phyloP scores from a whole-genome alignment of 768 basidiomycete genomes.

The Lentinula detonsa region DNA sequence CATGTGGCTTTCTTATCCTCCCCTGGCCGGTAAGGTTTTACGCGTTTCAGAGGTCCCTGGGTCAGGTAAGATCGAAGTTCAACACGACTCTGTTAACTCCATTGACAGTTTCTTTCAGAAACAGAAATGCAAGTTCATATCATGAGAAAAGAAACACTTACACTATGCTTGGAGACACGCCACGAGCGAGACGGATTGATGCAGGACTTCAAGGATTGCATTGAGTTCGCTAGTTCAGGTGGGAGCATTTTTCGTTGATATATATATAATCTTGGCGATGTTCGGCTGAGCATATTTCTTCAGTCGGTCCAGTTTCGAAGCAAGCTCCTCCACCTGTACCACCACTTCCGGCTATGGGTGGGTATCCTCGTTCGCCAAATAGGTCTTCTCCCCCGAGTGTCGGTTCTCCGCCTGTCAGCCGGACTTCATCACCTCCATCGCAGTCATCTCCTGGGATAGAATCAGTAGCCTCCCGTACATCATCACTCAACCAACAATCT shows the following conservation, averaged over 20 bases:
- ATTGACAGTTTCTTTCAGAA: constrained; percentile 34
- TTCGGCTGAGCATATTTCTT: not conserved
- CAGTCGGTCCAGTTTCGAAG: constrained; percentile 55
- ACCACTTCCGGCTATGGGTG: constrained; percentile 19
- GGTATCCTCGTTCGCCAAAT: not conserved
- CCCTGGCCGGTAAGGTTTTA: constrained; percentile 90
- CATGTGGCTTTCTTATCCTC: constrained; percentile 93
- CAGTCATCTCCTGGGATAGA: not conserved
- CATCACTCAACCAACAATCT: constrained; percentile 2
- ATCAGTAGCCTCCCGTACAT: not conserved
- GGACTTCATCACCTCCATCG: constrained; percentile 1
- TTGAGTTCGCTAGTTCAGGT: constrained; percentile 75
- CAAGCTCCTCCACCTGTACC: constrained; percentile 67
- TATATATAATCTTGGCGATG: constrained; percentile 22
- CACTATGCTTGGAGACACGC: constrained; percentile 54
- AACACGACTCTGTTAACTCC: not conserved
- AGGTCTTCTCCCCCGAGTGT: too few species aligned
- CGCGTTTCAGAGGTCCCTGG: constrained; percentile 56
- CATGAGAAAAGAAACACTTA: constrained; percentile 83
- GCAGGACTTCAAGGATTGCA: constrained; percentile 74
- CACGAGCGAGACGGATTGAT: constrained; percentile 58
- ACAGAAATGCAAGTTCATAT: constrained; percentile 72
- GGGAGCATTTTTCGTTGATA: not conserved
- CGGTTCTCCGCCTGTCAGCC: not conserved
- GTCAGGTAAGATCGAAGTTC: constrained; percentile 39